phyloP scores from a whole-genome alignment of 371 early-diverging fungal genomes.

The Basidiobolus meristosporus region DNA sequence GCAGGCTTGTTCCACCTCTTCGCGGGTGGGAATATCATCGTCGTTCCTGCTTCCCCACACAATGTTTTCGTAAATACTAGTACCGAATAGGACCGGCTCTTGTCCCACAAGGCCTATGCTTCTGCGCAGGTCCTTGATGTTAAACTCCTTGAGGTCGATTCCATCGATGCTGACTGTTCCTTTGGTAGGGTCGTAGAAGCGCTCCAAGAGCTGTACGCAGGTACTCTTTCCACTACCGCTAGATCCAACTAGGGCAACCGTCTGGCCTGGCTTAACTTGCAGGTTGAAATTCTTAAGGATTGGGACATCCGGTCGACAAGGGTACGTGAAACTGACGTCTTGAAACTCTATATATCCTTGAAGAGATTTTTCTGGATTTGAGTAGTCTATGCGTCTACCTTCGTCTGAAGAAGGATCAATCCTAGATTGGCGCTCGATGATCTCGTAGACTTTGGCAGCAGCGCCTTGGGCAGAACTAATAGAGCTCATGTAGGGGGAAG shows the following conservation, averaged over 20 bases:
- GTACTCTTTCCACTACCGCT: conserved; percentile 87
- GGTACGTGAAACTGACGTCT: conserved; percentile 51
- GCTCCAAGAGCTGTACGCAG: conserved; percentile 64
- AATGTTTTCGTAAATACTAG: conserved; percentile 63
- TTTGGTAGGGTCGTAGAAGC: conserved; percentile 62
- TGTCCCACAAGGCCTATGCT: conserved; percentile 73
- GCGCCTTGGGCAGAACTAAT: conserved; percentile 36
- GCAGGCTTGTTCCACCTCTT: conserved; percentile 20
- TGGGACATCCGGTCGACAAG: conserved; percentile 49
- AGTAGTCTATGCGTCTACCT: no score
- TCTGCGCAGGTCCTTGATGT: conserved; percentile 47
- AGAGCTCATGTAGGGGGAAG: conserved; percentile 33
- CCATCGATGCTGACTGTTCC: conserved; percentile 57
- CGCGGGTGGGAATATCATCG: conserved; percentile 22
- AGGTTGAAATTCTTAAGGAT: conserved; percentile 37
- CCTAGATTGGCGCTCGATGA: conserved; percentile 50
- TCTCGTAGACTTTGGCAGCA: conserved; percentile 40
- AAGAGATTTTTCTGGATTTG: conserved; percentile 15
- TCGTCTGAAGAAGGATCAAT: conserved; percentile 33
- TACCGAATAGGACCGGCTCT: conserved; percentile 78
- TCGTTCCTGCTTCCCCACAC: conserved; percentile 35
- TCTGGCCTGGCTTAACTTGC: conserved; percentile 45
- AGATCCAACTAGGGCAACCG: conserved; percentile 60
- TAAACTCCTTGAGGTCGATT: conserved; percentile 33
- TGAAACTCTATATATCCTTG: conserved; percentile 46